These are phyloP conservation scores for Mortierella sp. DNA, from an alignment of 371 early-diverging fungal genomes.

Conservation along the genomic window DNA sequence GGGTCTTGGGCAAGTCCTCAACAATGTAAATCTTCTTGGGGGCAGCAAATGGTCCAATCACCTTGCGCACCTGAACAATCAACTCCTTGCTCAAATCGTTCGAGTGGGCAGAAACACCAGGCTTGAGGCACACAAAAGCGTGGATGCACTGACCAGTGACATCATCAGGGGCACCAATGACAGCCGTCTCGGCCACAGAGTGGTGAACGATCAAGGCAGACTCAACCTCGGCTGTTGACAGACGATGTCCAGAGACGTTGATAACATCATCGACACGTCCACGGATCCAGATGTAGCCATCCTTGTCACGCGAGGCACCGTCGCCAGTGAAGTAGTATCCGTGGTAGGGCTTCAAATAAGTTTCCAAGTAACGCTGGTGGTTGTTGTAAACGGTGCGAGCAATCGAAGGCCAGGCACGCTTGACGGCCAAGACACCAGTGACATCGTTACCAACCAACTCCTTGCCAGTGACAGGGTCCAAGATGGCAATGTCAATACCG, in stretches of 20 bases:
- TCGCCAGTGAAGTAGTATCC: conserved; percentile 91
- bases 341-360: conserved; percentile 86
- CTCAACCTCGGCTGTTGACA: conserved; percentile 96
- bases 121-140: conserved; percentile 74
- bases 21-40: conserved; percentile 86
- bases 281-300: conserved; percentile 93
- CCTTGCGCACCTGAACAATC: conserved; percentile 77
- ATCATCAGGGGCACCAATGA: conserved; percentile 90
- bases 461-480: conserved; percentile 82
- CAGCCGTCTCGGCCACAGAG: conserved; percentile 93
- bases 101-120: conserved; percentile 57
- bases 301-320: conserved; percentile 86
- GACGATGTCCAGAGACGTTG: conserved; percentile 96
- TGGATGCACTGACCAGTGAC: conserved; percentile 88
- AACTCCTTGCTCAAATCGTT: conserved; percentile 71
- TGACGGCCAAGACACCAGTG: conserved; percentile 88
- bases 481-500: conserved; percentile 87
- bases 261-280: conserved; percentile 97
- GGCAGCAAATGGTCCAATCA: conserved; percentile 92
- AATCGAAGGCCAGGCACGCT: conserved; percentile 94
- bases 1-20: conserved; percentile 94
- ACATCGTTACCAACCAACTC: conserved; percentile 79
- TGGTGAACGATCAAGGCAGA: conserved; percentile 81
- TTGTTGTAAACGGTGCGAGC: conserved; percentile 92
- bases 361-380: conserved; percentile 87